Conservation (phyloP, 2,329 filamentous ascomycete genomes). For the Cytospora mali region DNA sequence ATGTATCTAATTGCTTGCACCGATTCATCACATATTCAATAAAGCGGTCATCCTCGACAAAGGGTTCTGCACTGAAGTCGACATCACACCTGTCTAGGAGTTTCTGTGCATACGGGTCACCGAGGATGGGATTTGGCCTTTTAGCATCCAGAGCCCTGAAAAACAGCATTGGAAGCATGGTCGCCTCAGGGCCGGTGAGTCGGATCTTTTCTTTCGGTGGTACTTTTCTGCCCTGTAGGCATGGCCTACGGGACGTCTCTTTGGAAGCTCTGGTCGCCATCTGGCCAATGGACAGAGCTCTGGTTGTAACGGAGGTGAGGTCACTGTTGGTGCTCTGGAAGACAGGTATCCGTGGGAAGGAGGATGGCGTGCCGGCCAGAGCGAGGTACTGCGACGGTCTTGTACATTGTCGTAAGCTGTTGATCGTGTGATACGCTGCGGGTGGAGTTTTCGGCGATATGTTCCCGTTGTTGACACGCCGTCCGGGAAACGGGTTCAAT, state of each 20-base stretch:
- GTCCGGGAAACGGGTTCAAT: neutral
- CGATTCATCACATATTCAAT: constrained; percentile 14
- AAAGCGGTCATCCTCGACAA: constrained; percentile 2
- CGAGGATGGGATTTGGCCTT: constrained; percentile 21
- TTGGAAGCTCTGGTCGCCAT: neutral
- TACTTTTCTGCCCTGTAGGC: neutral
- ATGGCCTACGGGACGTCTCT: neutral
- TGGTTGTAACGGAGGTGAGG: neutral
- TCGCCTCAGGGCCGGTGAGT: constrained; percentile 6
- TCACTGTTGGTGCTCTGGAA: neutral
- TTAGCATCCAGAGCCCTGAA: constrained; percentile 17
- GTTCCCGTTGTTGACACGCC: neutral
- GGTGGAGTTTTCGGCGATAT: neutral
- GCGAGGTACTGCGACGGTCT: neutral
- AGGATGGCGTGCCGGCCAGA: neutral
- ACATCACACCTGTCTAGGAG: constrained; percentile 17
- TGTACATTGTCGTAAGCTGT: neutral
- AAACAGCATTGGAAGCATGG: constrained; percentile 4
- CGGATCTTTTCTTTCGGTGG: neutral
- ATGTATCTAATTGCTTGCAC: constrained; percentile 1
- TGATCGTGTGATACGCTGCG: neutral
- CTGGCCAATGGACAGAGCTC: neutral
- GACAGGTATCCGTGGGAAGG: neutral
- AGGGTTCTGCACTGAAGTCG: neutral
- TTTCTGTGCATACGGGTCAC: constrained; percentile 14